phyloP scores from a whole-genome alignment of 768 basidiomycete species.

The Hysterangium stoloniferum region DNA sequence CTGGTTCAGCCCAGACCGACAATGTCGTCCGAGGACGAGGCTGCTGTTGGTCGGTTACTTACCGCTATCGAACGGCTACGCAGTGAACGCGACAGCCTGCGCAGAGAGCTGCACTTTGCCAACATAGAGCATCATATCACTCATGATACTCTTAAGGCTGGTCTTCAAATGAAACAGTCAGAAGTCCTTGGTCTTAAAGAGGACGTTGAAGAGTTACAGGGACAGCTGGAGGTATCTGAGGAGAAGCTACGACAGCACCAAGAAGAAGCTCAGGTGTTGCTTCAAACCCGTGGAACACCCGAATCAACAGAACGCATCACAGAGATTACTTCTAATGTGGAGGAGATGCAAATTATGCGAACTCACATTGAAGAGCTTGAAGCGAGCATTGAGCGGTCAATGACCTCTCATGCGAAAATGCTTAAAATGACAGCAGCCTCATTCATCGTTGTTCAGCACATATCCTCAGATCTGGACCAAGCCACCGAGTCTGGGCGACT shows the following conservation, averaged over 20 bases:
- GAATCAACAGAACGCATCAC: neutral
- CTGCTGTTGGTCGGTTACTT: constrained; percentile 46
- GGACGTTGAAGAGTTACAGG: constrained; percentile 12
- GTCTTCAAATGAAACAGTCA: constrained; percentile 9
- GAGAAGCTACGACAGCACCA: neutral
- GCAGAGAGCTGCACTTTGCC: constrained; percentile 58
- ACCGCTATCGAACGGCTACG: constrained; percentile 60
- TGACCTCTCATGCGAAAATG: neutral
- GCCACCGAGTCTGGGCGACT: neutral
- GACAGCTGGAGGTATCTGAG: neutral
- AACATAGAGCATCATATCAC: constrained; percentile 59
- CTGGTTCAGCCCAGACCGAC: constrained; percentile 3
- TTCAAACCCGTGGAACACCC: neutral
- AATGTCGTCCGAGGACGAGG: constrained; percentile 21
- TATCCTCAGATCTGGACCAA: neutral
- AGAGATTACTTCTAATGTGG: neutral
- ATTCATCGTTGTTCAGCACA: neutral
- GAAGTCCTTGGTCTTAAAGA: constrained; percentile 20
- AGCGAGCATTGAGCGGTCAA: neutral
- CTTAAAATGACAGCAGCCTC: neutral
- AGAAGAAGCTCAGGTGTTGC: neutral
- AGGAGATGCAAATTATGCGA: neutral
- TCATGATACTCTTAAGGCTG: constrained; percentile 46
- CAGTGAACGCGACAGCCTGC: constrained; percentile 53
- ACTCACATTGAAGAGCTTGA: neutral